Percentiles rank a stretch among this genome's conserved stretches.
phyloP scores from a whole-genome alignment of 768 basidiomycete genomes.

The Pleurotus giganteus region DNA sequence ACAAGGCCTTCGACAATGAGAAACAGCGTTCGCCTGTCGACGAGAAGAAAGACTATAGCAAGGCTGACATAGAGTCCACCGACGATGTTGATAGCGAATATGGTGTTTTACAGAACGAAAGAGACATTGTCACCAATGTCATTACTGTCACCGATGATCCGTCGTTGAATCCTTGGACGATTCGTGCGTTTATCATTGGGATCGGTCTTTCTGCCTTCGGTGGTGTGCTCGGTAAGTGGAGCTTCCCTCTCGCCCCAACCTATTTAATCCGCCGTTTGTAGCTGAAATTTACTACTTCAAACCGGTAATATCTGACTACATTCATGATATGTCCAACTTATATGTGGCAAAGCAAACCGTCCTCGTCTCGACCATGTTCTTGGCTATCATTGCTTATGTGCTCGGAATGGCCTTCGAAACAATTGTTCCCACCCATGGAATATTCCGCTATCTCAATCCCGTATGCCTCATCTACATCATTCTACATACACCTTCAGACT shows the following conservation, averaged over 20 bases:
- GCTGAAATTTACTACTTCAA: slow-evolving; percentile 65
- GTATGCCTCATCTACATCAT: slow-evolving; percentile 24
- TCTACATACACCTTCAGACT: not conserved
- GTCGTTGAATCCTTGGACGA: slow-evolving; percentile 42
- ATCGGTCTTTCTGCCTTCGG: slow-evolving; percentile 47
- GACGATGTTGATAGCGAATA: slow-evolving; percentile 24
- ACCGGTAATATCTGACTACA: slow-evolving; percentile 33
- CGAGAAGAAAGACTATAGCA: slow-evolving; percentile 30
- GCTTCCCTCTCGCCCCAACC: slow-evolving; percentile 1
- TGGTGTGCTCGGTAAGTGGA: slow-evolving; percentile 46
- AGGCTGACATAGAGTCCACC: slow-evolving; percentile 33
- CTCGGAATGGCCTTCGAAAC: slow-evolving; percentile 47
- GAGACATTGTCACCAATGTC: slow-evolving; percentile 46
- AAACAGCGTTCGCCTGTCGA: slow-evolving; percentile 23
- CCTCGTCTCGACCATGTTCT: slow-evolving; percentile 50
- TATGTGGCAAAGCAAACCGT: slow-evolving; percentile 43
- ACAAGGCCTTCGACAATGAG: slow-evolving; percentile 19
- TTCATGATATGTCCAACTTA: not conserved
- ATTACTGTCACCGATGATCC: slow-evolving; percentile 46
- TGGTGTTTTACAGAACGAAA: slow-evolving; percentile 39
- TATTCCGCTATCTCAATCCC: slow-evolving; percentile 51
- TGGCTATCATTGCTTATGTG: slow-evolving; percentile 48
- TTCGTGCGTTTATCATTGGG: slow-evolving; percentile 45
- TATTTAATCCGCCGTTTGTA: slow-evolving; percentile 17
- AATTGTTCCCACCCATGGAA: slow-evolving; percentile 41